These are phyloP conservation scores for Byssochlamys sp. DNA, from an alignment of 2,329 filamentous ascomycete species.

Conservation along the genomic window DNA sequence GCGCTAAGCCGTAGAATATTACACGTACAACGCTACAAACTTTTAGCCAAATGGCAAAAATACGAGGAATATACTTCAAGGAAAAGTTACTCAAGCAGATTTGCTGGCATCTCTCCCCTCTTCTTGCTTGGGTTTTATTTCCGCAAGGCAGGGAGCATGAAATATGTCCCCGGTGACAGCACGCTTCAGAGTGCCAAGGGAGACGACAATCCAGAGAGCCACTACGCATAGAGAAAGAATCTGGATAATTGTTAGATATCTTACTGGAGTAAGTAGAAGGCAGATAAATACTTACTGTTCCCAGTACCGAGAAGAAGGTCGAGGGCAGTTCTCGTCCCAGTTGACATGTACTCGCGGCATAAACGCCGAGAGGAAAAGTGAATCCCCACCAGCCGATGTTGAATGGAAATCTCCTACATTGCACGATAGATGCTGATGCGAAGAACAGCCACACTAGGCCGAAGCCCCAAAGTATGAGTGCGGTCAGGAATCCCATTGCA, in stretches of 20 bases:
- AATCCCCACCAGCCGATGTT: slow-evolving; percentile 58
- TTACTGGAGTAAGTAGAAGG: slow-evolving; percentile 1
- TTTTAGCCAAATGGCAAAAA: background rate
- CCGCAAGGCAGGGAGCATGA: slow-evolving; percentile 45
- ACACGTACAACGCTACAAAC: background rate
- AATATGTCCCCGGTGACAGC: slow-evolving; percentile 43
- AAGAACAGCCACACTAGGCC: slow-evolving; percentile 33
- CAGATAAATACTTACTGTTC: slow-evolving; percentile 32
- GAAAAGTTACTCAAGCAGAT: background rate
- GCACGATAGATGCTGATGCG: slow-evolving; percentile 26
- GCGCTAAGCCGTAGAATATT: too few species aligned
- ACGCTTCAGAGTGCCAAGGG: slow-evolving; percentile 40
- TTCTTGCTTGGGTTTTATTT: slow-evolving; percentile 16
- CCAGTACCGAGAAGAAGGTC: slow-evolving; percentile 47
- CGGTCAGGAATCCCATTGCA: slow-evolving; percentile 26
- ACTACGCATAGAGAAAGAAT: slow-evolving; percentile 45
- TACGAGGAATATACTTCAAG: background rate
- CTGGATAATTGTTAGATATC: slow-evolving; percentile 9
- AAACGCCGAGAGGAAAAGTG: slow-evolving; percentile 51
- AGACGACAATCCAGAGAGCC: slow-evolving; percentile 48
- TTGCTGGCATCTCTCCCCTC: background rate
- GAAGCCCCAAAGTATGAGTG: slow-evolving; percentile 32
- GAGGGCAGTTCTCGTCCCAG: slow-evolving; percentile 45
- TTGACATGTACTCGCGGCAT: slow-evolving; percentile 37
- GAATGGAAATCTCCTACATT: slow-evolving; percentile 42